Conservation (phyloP, 2,329 filamentous ascomycete species). For the Trichoderma lentiforme region DNA sequence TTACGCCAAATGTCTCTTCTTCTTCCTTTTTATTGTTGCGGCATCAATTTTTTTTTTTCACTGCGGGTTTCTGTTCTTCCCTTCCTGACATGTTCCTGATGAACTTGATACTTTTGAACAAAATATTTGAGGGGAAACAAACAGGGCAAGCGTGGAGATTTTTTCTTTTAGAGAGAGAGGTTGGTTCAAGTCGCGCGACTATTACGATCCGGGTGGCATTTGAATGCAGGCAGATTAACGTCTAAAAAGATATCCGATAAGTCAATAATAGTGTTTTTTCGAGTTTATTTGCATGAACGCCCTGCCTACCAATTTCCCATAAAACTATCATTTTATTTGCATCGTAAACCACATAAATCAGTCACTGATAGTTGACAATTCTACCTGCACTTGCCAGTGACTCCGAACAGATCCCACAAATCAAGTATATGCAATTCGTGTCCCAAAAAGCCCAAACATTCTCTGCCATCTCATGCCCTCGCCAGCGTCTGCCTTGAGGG, state of each 20-base stretch:
- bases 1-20: background rate
- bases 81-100: background rate
- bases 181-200: background rate
- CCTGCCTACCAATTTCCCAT: background rate
- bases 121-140: background rate
- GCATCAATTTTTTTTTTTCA: background rate
- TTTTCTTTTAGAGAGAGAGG: background rate
- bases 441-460: conserved; percentile 63
- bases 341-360: background rate
- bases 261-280: conserved; percentile 1
- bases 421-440: conserved; percentile 45
- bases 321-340: background rate
- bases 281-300: background rate
- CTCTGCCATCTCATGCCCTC: conserved; percentile 55
- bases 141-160: background rate
- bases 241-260: background rate
- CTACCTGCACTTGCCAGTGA: background rate
- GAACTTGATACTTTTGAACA: background rate
- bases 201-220: background rate
- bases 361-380: background rate
- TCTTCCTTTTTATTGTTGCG: background rate
- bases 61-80: background rate
- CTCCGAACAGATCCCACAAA: background rate
- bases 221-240: background rate
- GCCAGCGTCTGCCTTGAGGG: conserved; percentile 43